Conservation (phyloP, 345 rosid genomes). For the Euphorbia tirucalli region DNA sequence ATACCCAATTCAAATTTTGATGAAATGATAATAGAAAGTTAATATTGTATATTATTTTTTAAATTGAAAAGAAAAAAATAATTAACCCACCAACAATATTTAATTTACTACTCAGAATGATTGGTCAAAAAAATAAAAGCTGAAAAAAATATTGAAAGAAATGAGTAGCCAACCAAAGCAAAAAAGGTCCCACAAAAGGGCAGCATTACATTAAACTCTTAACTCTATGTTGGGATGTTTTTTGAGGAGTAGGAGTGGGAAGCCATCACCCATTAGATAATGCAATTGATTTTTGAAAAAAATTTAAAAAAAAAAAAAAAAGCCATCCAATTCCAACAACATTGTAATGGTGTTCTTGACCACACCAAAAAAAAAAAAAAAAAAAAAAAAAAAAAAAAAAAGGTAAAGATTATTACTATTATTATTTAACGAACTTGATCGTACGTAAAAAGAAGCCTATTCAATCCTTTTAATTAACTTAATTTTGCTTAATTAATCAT, state of each 20-base stretch:
- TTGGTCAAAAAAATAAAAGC: constrained; percentile 12
- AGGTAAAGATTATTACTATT: not conserved
- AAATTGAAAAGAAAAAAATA: no score
- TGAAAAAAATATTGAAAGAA: not conserved
- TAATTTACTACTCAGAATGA: not conserved
- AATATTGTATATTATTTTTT: not conserved
- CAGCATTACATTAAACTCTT: not conserved
- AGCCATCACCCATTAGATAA: constrained; percentile 19
- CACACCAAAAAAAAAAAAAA: not conserved
- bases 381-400: not conserved
- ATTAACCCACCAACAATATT: constrained; percentile 4
- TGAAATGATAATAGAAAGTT: not conserved
- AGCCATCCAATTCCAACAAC: constrained; percentile 21
- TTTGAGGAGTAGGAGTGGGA: constrained; percentile 10
- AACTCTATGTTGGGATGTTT: constrained; percentile 16
- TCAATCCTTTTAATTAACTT: not conserved
- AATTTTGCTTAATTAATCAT: not conserved
- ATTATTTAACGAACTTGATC: not conserved
- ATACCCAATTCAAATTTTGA: not conserved
- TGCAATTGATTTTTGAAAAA: constrained; percentile 4
- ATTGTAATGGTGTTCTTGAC: constrained; percentile 27
- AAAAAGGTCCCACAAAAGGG: constrained; percentile 20
- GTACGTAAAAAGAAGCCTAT: not conserved
- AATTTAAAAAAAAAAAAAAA: not conserved
- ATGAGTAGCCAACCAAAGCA: not conserved